phyloP scores from a whole-genome alignment of 1,284 basidiomycete species.

The Singerocomus inundabilis region DNA sequence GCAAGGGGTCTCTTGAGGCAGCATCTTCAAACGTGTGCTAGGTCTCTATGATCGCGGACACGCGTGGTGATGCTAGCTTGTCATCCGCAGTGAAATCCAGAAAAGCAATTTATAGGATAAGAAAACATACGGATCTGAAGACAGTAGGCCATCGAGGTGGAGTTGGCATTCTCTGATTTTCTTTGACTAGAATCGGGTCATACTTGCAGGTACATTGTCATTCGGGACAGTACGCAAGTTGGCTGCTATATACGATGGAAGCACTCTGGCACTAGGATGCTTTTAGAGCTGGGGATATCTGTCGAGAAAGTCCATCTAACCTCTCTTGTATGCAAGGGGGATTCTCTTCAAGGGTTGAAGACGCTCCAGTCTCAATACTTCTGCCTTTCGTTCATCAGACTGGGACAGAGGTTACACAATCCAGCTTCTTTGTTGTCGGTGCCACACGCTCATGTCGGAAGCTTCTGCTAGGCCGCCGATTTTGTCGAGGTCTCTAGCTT shows the following conservation, averaged over 20 bases:
- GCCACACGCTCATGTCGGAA: too few relatives aligned
- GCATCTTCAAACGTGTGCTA: too few relatives aligned
- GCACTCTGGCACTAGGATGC: not conserved
- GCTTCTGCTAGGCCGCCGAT: not conserved
- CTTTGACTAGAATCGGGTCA: constrained; percentile 1
- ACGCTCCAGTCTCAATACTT: not conserved
- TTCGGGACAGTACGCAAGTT: not conserved
- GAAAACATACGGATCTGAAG: constrained; percentile 2
- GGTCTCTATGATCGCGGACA: not conserved
- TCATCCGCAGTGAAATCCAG: too few relatives aligned
- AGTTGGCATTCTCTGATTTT: not conserved
- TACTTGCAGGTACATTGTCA: constrained; percentile 4
- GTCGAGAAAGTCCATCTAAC: not conserved
- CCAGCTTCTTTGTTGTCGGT: not conserved
- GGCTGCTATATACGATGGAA: not conserved
- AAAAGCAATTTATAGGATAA: constrained; percentile 1
- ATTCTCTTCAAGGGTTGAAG: not conserved
- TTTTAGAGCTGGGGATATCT: not conserved
- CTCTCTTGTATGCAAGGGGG: not conserved
- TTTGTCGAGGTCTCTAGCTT: not conserved
- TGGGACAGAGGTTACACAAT: not conserved
- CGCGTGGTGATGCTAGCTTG: not conserved
- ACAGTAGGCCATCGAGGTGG: not conserved
- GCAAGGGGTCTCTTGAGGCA: not conserved
- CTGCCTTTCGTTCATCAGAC: not conserved